Percentiles rank a stretch among this genome's conserved stretches.
These are phyloP conservation scores for Colletotrichum falcatum DNA, from an alignment of 2,329 filamentous ascomycete genomes.

Conservation along the genomic window DNA sequence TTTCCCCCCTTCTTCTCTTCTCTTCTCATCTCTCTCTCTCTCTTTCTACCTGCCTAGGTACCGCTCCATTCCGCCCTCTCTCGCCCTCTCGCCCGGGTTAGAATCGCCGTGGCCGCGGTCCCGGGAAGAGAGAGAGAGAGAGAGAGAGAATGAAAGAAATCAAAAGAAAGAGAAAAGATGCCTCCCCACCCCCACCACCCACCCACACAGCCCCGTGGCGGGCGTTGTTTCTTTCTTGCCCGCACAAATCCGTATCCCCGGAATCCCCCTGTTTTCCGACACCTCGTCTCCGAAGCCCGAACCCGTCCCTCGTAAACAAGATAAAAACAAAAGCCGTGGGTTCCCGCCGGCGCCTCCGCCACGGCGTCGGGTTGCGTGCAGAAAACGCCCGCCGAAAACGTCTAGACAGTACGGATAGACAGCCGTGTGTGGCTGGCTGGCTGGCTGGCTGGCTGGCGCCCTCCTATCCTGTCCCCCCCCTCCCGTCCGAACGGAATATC, in stretches of 20 bases:
- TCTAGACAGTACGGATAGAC: too few relatives aligned
- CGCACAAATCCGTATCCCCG: neutral
- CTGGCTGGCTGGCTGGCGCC: too few relatives aligned
- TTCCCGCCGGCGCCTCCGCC: constrained; percentile 21
- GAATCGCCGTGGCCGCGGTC: too few relatives aligned
- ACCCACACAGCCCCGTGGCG: neutral
- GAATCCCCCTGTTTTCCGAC: neutral
- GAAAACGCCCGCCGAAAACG: constrained; percentile 8
- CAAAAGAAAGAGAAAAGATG: neutral
- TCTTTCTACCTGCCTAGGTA: too few relatives aligned
- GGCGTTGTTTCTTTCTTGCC: constrained; percentile 3
- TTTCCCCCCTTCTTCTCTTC: too few relatives aligned
- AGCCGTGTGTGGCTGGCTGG: too few relatives aligned
- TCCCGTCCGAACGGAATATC: neutral
- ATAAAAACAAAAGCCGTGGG: neutral
- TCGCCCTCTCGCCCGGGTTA: neutral
- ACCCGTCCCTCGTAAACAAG: too few relatives aligned
- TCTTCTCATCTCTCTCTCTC: too few relatives aligned
- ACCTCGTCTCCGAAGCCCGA: too few relatives aligned
- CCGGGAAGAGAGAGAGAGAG: neutral
- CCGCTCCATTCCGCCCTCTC: neutral
- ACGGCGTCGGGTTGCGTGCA: constrained; percentile 11
- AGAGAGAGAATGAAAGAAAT: neutral
- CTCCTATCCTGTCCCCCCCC: too few relatives aligned
- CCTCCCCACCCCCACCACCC: too few relatives aligned